Base-by-base conservation (phyloP, 352 stramenopile genomes). In the Blastocystis sp. region DNA sequence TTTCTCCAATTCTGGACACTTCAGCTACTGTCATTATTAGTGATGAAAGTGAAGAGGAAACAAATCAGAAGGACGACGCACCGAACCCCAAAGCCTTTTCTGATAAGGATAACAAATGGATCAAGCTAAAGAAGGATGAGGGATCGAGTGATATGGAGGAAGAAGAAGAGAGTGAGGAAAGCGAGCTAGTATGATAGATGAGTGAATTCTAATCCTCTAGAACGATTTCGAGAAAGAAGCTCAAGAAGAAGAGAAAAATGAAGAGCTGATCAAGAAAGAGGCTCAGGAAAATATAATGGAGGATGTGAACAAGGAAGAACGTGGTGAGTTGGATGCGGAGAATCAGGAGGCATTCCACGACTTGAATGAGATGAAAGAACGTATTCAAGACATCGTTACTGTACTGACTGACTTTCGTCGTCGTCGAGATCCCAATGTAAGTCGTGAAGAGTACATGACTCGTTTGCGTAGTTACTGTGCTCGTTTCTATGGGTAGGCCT, bases 371-470 rank as follows among this genome's bases (percentile, higher is more conserved):
- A 91, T 97, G 70, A 95, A 97, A 90, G 94, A 97, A 91, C 94
- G 95, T 81, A 97, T 98, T 81, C 95, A 97, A 92, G 95, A 97
- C 85, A 93, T 95, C 66, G 90, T 96, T 8, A 92, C 93, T 73
- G 92, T 95, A 34, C 92, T 99, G 41, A 93, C 93, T 26, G 94
- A 98, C 82, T 99, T 99, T 90, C 98, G 97, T 90, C 92, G 93
- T 26, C 94, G 95, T 78, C 94, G 96, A 20, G 95, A 98, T 91
- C 92, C 93, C n/a, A 94, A 94, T 64, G 92, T 95, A 45, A 96
- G 94, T 54, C 95, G 96, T 41, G 94, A 95, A 41, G 96, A 99
- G 90, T 98, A 98, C 91, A 93, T 98, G 79, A 95, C 98, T 90
- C 94, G 91, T 75, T 90, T 96, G 34, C 43, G 47, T 90, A 69